Percentiles rank a stretch among this genome's conserved stretches.
phyloP scores from a whole-genome alignment of 805 yeast species.

The Ogataea haglerorum region DNA sequence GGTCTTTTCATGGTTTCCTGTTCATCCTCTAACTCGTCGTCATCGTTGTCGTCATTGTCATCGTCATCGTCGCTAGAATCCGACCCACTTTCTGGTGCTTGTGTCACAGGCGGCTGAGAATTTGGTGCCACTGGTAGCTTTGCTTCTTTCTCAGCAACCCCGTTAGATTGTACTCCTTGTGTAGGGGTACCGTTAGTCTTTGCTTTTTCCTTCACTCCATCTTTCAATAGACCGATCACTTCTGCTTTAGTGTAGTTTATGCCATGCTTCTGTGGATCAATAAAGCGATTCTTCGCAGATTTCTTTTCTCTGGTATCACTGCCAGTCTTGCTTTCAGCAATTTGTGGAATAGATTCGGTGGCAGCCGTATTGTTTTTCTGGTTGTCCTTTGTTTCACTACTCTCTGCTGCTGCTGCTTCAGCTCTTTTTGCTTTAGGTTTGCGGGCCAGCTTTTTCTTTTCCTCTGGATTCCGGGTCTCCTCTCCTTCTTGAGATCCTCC shows the following conservation, averaged over 20 bases:
- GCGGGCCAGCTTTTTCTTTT: conserved; percentile 1
- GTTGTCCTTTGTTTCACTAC: background rate
- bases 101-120: conserved; percentile 4
- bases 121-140: conserved; percentile 8
- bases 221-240: background rate
- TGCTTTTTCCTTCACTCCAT: background rate
- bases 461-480: background rate
- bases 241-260: background rate
- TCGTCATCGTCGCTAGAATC: conserved; percentile 21
- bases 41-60: conserved; percentile 24
- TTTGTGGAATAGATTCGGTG: background rate
- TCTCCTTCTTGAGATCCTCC: background rate
- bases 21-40: conserved; percentile 16
- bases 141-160: background rate
- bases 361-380: background rate
- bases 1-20: conserved; percentile 29
- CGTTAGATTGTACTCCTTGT: background rate
- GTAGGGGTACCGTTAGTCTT: background rate
- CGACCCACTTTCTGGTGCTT: conserved; percentile 16
- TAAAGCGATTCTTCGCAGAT: too few relatives aligned
- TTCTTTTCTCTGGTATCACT: too few relatives aligned
- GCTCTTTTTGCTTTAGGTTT: conserved; percentile 3
- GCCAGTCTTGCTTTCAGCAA: background rate
- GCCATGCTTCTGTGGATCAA: too few relatives aligned
- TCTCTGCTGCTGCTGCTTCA: background rate